Conservation (phyloP, 140 eudicot species). For the Ambrosia hybrid region DNA sequence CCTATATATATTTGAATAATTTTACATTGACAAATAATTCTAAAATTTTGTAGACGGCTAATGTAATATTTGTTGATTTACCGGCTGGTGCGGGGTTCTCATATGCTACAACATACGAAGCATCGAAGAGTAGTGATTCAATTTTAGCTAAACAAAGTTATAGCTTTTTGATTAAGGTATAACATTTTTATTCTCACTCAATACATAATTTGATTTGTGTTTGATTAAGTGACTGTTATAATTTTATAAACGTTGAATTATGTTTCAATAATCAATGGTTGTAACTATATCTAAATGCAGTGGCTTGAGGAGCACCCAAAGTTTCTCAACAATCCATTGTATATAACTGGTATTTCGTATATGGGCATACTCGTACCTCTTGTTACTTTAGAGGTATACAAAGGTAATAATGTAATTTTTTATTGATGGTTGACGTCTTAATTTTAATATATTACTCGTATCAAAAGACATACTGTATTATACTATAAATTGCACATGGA, state of each 20-base stretch:
- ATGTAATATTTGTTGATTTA: constrained; percentile 2
- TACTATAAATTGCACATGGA: too few relatives aligned
- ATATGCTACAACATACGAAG: constrained; percentile 13
- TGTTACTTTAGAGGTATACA: constrained; percentile 10
- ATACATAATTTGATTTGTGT: background rate
- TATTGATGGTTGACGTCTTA: too few relatives aligned
- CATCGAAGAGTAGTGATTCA: constrained; percentile 5
- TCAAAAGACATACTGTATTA: too few relatives aligned
- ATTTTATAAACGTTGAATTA: background rate
- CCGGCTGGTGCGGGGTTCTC: constrained; percentile 14
- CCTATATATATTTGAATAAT: too few relatives aligned
- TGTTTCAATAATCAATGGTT: background rate
- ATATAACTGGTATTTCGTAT: constrained; percentile 26
- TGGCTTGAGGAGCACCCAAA: constrained; percentile 24
- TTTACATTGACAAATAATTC: background rate
- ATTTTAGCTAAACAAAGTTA: background rate
- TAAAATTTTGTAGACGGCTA: constrained; percentile 6
- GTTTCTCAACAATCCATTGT: constrained; percentile 29
- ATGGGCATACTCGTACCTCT: constrained; percentile 24
- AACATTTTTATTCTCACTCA: background rate
- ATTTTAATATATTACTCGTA: too few relatives aligned
- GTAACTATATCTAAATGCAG: constrained; percentile 38
- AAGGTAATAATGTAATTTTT: background rate
- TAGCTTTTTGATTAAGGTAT: constrained; percentile 8
- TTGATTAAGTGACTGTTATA: background rate